phyloP scores from a whole-genome alignment of 495 filamentous ascomycete species.

The Trichoderma orchidacearum region DNA sequence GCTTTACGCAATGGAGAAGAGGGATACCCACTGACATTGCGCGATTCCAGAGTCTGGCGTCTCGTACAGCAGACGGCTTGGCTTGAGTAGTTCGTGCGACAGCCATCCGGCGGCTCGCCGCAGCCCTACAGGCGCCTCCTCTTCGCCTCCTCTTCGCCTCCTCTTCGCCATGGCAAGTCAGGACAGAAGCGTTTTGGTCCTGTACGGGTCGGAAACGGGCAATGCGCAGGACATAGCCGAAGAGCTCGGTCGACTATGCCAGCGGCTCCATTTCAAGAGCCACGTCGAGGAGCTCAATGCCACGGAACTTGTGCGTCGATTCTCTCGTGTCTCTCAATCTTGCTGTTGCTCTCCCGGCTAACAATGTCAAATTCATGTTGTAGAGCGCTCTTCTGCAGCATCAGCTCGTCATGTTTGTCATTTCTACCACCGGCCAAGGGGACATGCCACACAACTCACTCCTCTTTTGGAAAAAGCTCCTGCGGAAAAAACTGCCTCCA shows the following conservation, averaged over 20 bases:
- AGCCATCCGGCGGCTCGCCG: too few species aligned
- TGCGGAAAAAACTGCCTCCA: constrained; percentile 60
- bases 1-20: too few species aligned
- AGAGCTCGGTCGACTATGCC: constrained; percentile 57
- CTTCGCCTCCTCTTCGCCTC: neutral
- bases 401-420: constrained; percentile 58
- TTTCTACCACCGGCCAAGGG: constrained; percentile 91
- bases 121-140: too few species aligned
- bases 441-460: constrained; percentile 73
- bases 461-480: constrained; percentile 72
- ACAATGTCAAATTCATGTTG: neutral
- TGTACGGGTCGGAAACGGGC: constrained; percentile 92
- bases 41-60: neutral
- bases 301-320: constrained; percentile 54
- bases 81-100: too few species aligned
- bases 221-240: constrained; percentile 81
- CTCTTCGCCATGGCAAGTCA: constrained; percentile 7
- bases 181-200: constrained; percentile 54
- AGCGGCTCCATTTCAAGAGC: constrained; percentile 65
- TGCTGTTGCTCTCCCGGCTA: neutral
- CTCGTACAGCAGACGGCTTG: neutral
- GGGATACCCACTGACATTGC: too few species aligned
- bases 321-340: constrained; percentile 24
- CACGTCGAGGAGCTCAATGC: constrained; percentile 62
- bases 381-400: constrained; percentile 34